Base-by-base conservation (phyloP, 2,329 filamentous ascomycete species). In the Alternaria brassicae region DNA sequence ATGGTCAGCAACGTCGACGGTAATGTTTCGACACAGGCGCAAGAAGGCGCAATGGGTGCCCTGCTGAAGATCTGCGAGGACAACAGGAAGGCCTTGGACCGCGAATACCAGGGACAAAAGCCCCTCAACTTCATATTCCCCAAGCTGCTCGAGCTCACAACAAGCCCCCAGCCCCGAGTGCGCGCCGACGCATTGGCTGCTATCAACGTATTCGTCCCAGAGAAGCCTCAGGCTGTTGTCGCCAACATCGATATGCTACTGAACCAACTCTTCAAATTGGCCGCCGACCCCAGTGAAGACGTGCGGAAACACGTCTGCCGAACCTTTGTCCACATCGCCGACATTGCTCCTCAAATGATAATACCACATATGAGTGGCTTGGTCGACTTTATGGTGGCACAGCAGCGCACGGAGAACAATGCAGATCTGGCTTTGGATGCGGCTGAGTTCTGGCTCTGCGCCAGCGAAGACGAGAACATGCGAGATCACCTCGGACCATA, bases 41-140 rank as follows among this genome's bases (percentile, higher is more conserved):
- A 97, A 75, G 94, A 99, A 77, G 93, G 93, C 61, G 93, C 92
- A 68, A 97, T 98, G 91, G 88, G 91, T 48, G 93, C 95, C 47
- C 84, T 99, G 78, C 83, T 90, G 76, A 98, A 98, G 83, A 93
- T 99, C 62, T 99, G 95, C 79, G 95, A 99, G 79, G 95, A 99
- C 80, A 97, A 96, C 80, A 89, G 88, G 72, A 92, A 91, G 75
- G 84, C 92, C 59, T 83, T 99, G 53, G 92, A 96, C 79, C 89
- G 89, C 70, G 92, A 97, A 65, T 92, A 96, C 76, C 89, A 93
- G 73, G 92, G 93, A 61, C 90, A 97, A 78, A 86, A 93, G 56
- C 95, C 95, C 2, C 86, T 98, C 60, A 90, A 91, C 75, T 90
- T 93, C 70, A 88, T 99, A 44, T 89, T 98, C 49, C 95, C 95